These are phyloP conservation scores for Pseudopediastrum boryanum DNA, from an alignment of 139 green algal genomes.

Conservation along the genomic window DNA sequence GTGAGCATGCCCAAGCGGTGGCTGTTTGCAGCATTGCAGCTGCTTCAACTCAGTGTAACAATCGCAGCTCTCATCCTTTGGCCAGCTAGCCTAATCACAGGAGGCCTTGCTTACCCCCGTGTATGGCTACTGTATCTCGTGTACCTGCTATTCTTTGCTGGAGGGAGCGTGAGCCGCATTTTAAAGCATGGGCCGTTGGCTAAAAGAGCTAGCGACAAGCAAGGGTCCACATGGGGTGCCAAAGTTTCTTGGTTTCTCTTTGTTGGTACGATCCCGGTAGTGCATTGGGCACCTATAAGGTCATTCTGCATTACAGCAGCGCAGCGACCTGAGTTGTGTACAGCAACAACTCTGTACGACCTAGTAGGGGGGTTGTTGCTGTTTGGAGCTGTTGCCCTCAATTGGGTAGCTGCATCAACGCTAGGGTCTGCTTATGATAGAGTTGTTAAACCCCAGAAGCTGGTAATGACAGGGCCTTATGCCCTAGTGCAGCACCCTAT, in stretches of 20 bases:
- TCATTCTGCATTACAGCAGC: neutral
- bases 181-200: conserved; percentile 47
- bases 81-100: conserved; percentile 29
- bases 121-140: conserved; percentile 36
- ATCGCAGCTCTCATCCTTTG: conserved; percentile 43
- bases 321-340: neutral
- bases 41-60: conserved; percentile 38
- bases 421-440: conserved; percentile 64
- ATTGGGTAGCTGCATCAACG: conserved; percentile 39
- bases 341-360: conserved; percentile 41
- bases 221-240: conserved; percentile 29
- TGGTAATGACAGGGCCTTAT: conserved; percentile 69
- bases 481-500: conserved; percentile 67
- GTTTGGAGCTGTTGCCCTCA: conserved; percentile 42
- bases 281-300: conserved; percentile 51
- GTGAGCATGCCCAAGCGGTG: conserved; percentile 4
- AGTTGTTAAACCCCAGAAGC: conserved; percentile 46
- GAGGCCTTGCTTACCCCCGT: conserved; percentile 25
- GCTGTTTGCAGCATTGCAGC: conserved; percentile 15
- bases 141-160: conserved; percentile 66
- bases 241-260: conserved; percentile 42
- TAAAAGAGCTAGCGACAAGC: conserved; percentile 35
- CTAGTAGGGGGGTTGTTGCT: conserved; percentile 41
- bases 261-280: conserved; percentile 51
- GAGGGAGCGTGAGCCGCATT: conserved; percentile 49